Percentiles rank a stretch among this genome's conserved stretches.
These are phyloP conservation scores for Cylindrotheca closterium DNA, from an alignment of 108 stramenopile species.

Conservation along the genomic window DNA sequence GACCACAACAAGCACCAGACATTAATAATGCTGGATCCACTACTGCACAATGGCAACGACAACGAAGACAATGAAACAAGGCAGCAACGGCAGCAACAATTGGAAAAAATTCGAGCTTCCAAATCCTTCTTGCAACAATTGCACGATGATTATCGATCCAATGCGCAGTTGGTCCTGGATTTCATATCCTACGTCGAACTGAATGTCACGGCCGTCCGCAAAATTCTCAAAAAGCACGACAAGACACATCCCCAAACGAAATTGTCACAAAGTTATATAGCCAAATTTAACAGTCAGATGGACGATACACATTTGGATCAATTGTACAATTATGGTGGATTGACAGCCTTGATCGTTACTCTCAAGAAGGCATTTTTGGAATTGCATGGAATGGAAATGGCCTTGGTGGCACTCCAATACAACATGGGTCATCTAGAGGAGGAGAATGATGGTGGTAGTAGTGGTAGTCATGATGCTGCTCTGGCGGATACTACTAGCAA, in stretches of 20 bases:
- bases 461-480: no score
- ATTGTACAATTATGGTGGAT: slow-evolving; percentile 30
- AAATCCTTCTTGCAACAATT: background rate
- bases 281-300: slow-evolving; percentile 12
- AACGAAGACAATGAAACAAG: background rate
- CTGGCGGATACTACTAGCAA: background rate
- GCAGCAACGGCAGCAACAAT: background rate
- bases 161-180: slow-evolving; percentile 7
- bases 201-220: slow-evolving; percentile 66
- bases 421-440: no score
- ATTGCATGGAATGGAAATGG: slow-evolving; percentile 26
- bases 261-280: slow-evolving; percentile 6
- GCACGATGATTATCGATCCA: background rate
- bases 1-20: background rate
- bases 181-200: slow-evolving; percentile 18
- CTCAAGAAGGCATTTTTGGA: slow-evolving; percentile 32
- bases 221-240: slow-evolving; percentile 87
- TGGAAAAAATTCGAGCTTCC: background rate
- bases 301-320: slow-evolving; percentile 31
- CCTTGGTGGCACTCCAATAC: slow-evolving; percentile 4
- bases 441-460: no score
- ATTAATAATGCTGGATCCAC: background rate
- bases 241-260: slow-evolving; percentile 33
- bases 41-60: slow-evolving; percentile 3
- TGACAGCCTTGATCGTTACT: slow-evolving; percentile 36